Base-by-base conservation (phyloP, 2,329 filamentous ascomycete genomes). In the Coniochaeta sp. region DNA sequence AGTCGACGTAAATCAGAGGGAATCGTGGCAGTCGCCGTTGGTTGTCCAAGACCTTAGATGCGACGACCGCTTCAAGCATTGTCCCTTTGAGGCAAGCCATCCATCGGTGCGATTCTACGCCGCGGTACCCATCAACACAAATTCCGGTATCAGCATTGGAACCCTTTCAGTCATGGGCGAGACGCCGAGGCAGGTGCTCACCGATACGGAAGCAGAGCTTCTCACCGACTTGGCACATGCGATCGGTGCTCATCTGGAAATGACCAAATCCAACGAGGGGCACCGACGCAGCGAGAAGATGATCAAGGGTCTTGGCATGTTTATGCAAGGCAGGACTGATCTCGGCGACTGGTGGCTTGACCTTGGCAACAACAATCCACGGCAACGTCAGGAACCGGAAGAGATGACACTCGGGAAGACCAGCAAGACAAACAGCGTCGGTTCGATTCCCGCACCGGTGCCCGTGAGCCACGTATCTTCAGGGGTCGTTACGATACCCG, bases 61-160 rank as follows among this genome's bases (percentile, higher is more conserved):
- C 32, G 65, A 79, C 62, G 70, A 75, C 8, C 68, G 66, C 22
- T 79, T 73, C 60, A 73, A 72, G 50, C 58, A 69, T 7, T 66
- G 73, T 42, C 63, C 67, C 1, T 73, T 75, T 32, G 75, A 78
- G 1, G 62, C 66, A 3, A 67, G 62, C 0, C 62, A 69, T 1
- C 73, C 73, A 0, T 62, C 70, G 34, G 70, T 76, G 32, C 71
- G 72, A 54, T 85, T 85, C 66, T 83, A 84, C 61, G 82, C 81
- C 6, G 81, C 81, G 19, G 85, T 87, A 0, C 86, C 86, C 0
- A 82, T 89, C 59, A 78, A 80, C 28, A 85, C 82, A 3, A 79
- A 79, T 0, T 67, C 67, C 6, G 80, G 78, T 38, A 79, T 81
- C 30, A 79, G 82, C 55, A 83, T 89, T 59, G 87, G 87, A 10